These are phyloP conservation scores for Nicotiana sylvestris DNA, from an alignment of 257 asterid species.

Conservation along the genomic window DNA sequence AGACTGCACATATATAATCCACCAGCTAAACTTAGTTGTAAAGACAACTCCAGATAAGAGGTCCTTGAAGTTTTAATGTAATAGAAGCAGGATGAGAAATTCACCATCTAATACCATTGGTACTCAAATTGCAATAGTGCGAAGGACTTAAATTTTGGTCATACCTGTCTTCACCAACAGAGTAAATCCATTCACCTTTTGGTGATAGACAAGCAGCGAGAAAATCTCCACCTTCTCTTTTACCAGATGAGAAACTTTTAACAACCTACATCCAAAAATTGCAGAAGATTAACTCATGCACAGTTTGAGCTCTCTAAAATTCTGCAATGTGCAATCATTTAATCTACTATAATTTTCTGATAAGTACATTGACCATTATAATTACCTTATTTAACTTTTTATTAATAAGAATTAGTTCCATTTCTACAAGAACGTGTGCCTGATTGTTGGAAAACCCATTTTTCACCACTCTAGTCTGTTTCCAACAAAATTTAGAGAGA, in stretches of 20 bases:
- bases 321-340: too few relatives aligned
- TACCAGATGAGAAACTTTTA: constrained; percentile 97
- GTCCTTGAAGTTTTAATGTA: neutral
- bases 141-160: neutral
- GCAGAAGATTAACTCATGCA: neutral
- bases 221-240: constrained; percentile 99
- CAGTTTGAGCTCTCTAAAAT: neutral
- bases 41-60: neutral
- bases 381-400: neutral
- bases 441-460: neutral
- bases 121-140: neutral
- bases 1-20: neutral
- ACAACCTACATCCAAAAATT: constrained; percentile 58
- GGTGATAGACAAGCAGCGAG: constrained; percentile 97
- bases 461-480: too few relatives aligned
- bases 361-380: neutral
- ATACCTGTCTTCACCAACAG: constrained; percentile 97
- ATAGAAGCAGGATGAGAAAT: neutral
- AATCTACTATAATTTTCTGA: neutral
- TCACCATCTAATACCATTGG: neutral
- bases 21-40: neutral
- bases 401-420: neutral
- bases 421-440: neutral
- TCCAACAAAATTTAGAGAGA: too few relatives aligned
- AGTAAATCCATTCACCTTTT: constrained; percentile 99